Conservation (phyloP, 768 basidiomycete species). For the Kwoniella sp. region DNA sequence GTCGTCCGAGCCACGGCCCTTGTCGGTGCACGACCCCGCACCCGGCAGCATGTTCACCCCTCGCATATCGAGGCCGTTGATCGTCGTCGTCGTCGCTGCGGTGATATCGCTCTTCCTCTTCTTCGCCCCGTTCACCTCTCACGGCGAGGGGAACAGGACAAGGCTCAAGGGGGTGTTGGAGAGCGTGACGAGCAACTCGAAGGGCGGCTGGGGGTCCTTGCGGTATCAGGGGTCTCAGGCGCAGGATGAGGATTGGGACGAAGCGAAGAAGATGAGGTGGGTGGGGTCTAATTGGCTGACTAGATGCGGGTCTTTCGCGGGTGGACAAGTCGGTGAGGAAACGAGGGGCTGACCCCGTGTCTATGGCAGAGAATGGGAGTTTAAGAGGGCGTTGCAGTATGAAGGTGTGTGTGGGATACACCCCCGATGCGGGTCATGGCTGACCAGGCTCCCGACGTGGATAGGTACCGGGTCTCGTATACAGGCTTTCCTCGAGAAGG, state of each 20-base stretch:
- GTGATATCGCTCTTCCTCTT: constrained; percentile 10
- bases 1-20: too few relatives aligned
- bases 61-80: constrained; percentile 2
- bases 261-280: constrained; percentile 19
- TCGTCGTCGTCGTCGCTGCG: constrained; percentile 2
- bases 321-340: too few relatives aligned
- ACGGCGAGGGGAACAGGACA: constrained; percentile 5
- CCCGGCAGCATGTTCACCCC: background rate
- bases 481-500: constrained; percentile 39
- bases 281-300: background rate
- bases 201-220: background rate
- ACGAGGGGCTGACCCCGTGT: background rate
- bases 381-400: constrained; percentile 17
- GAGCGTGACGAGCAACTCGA: constrained; percentile 7
- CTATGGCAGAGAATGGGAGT: constrained; percentile 18
- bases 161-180: constrained; percentile 5
- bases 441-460: background rate
- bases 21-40: too few relatives aligned
- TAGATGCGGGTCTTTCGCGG: background rate
- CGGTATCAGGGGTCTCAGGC: too few relatives aligned
- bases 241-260: constrained; percentile 1
- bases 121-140: constrained; percentile 7
- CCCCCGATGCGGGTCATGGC: background rate
- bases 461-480: constrained; percentile 37
- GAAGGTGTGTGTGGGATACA: constrained; percentile 11